Base-by-base conservation (phyloP, 1,284 basidiomycete genomes). In the Tranzscheliella williamsii region DNA sequence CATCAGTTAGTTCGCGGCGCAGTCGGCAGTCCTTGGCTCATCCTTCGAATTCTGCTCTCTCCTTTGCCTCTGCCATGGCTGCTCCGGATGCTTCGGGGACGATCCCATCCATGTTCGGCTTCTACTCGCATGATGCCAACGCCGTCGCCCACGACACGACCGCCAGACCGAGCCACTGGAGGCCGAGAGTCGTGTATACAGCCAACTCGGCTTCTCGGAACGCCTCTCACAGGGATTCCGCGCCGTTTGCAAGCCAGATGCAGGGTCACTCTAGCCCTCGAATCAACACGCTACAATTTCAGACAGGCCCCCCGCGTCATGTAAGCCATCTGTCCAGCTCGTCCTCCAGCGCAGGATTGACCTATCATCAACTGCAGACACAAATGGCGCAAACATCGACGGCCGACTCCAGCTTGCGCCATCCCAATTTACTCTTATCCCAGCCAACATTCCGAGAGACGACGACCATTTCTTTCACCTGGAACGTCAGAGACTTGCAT, bases 371-470 rank as follows among this genome's bases (percentile, higher is more conserved):
- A n/a, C 24, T 20, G 9, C 9, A n/a, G 26, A 29, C 26, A 29
- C 38, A 31, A 20, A 50, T 33, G 24, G 21, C 32, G 9, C 26
- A 29, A 9, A 34, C 11, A 9, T 11, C 9, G 26, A 43, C 31
- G 23, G n/a, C n/a, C n/a, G 51, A 54, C 4, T 21, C 40, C 12
- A 45, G 32, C 29, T 37, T 50, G 12, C 24, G 36, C 0, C n/a
- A n/a, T n/a, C 18, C 50, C 24, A 32, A 45, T 13, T 37, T 37
- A 7, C 27, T 54, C 13, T 33, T 43, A 9, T 9, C 42, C 18
- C 54, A 43, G 30, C 50, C 46, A 7, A 53, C 53, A 8, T 70
- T 73, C 21, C 60, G 70, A 33, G 70, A 75, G 33, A 67, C 72
- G 24, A 54, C 52, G 16, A 48, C 70, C 11, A 40, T 70, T 32